Base-by-base conservation (phyloP, 192 early-diverging fungal genomes). In the Spinellus fusiger region DNA sequence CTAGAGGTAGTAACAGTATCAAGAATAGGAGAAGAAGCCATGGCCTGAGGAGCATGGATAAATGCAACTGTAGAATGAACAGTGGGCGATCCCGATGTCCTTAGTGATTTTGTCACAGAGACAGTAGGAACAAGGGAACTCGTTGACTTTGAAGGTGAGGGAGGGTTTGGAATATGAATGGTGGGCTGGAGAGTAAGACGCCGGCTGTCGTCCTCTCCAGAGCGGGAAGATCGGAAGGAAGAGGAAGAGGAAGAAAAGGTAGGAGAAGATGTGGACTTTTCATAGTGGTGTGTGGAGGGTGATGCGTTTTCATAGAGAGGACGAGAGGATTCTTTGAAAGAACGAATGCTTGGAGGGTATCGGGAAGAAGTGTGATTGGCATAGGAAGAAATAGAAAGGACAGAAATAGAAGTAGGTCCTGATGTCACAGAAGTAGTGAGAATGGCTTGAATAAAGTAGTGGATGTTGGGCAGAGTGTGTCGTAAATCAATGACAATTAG, bases 381-480 rank as follows among this genome's bases (percentile, higher is more conserved):
- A 61, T 63, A 68, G 3, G 65, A 64, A 9, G 71, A 73, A 49
- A 73, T 73, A 0, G 71, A 73, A 20, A 73, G 35, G 0, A 73
- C 61, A 6, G 71, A 73, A 18, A 73, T 56, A 7, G 71, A 64
- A 0, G 66, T 66, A 23, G 66, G 66, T n/a, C 64, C 62, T 6
- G 71, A 64, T 15, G 60, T 59, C 33, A 73, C 58, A 5, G 77
- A 77, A 0, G 75, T 70, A 5, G 80, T 80, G 9, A 84, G 54
- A 5, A 80, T 33, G 1, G 67, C 68, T 56, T 80, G 73, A 44
- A 89, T 83, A 15, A 89, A 59, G 23, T 75, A 68, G 51, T 84
- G 76, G 32, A 91, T 65, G 55, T 91, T 91, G 13, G 87, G 84
- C 2, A 91, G 72, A 25, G 87, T 91, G 47, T 82, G 68, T 1